Conservation (phyloP, 78 protist genomes). For the Cyanophora paradoxa region DNA sequence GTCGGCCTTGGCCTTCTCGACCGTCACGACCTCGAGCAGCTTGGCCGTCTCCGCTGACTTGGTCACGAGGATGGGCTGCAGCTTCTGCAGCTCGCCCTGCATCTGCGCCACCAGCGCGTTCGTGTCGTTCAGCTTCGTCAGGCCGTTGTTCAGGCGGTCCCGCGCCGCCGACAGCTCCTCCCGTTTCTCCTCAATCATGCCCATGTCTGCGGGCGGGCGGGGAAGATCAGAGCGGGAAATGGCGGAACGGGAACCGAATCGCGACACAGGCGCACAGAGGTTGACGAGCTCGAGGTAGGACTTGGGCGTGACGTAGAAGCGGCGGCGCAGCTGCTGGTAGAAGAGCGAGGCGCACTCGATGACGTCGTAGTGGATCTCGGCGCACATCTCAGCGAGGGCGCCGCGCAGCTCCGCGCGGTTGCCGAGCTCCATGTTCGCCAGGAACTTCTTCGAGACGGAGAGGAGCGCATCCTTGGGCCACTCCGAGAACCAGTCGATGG, state of each 20-base stretch:
- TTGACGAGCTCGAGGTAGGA: conserved; percentile 60
- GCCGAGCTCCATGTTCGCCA: not conserved
- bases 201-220: no score
- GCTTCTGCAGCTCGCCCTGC: conserved; percentile 42
- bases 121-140: conserved; percentile 34
- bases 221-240: no score
- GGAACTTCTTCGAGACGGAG: conserved; percentile 26
- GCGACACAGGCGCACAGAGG: conserved; percentile 8
- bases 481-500: conserved; percentile 56
- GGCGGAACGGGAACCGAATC: not conserved
- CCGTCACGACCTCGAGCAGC: conserved; percentile 40
- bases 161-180: not conserved
- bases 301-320: conserved; percentile 61
- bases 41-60: conserved; percentile 35
- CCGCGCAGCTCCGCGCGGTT: not conserved
- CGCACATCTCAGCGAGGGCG: conserved; percentile 2
- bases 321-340: conserved; percentile 36
- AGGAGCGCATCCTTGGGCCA: conserved; percentile 63
- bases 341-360: not conserved
- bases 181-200: not conserved
- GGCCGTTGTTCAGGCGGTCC: conserved; percentile 35
- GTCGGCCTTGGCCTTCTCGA: conserved; percentile 35
- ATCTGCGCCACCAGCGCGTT: conserved; percentile 50
- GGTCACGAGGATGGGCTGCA: conserved; percentile 50
- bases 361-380: conserved; percentile 41